A percentile compares a stretch with the other conserved stretches of the same genome.
These are phyloP conservation scores for Penicillium malachiteum DNA, from an alignment of 495 filamentous ascomycete species.

Conservation along the genomic window DNA sequence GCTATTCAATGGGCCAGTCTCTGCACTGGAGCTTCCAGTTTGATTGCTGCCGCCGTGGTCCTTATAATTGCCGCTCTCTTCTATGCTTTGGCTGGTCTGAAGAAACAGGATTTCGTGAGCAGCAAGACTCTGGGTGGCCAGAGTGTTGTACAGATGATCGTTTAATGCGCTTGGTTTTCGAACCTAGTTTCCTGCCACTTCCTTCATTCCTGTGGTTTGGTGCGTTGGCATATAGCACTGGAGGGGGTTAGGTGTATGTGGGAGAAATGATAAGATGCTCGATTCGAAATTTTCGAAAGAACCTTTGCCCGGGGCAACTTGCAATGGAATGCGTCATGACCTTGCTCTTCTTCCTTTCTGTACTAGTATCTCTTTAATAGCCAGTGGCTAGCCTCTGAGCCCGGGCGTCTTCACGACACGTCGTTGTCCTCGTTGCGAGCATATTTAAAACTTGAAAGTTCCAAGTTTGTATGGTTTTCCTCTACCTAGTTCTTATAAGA, in stretches of 20 bases:
- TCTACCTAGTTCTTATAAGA: neutral
- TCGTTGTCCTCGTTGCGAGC: constrained; percentile 9
- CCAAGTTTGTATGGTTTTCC: constrained; percentile 3
- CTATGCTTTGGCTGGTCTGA: constrained; percentile 81
- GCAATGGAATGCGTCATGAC: constrained; percentile 31
- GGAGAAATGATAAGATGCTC: constrained; percentile 25
- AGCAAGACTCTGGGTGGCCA: constrained; percentile 96
- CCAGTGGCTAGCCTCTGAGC: neutral
- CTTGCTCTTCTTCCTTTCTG: constrained; percentile 17
- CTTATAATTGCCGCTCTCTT: constrained; percentile 74
- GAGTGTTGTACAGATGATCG: constrained; percentile 98
- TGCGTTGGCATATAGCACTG: constrained; percentile 3
- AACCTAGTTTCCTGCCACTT: constrained; percentile 5
- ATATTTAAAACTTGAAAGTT: constrained; percentile 6
- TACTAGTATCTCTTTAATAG: constrained; percentile 27
- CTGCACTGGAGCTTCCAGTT: constrained; percentile 52
- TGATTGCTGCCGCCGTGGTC: constrained; percentile 85
- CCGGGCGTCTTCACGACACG: neutral
- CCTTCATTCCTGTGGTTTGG: neutral
- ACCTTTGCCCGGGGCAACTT: constrained; percentile 9
- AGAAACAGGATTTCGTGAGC: constrained; percentile 89
- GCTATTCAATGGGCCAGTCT: constrained; percentile 81
- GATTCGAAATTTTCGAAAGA: constrained; percentile 18
- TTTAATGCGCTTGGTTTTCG: constrained; percentile 45
- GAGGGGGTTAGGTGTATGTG: neutral